These are phyloP conservation scores for Penicillium waksmanii DNA, from an alignment of 495 filamentous ascomycete species.

Conservation along the genomic window DNA sequence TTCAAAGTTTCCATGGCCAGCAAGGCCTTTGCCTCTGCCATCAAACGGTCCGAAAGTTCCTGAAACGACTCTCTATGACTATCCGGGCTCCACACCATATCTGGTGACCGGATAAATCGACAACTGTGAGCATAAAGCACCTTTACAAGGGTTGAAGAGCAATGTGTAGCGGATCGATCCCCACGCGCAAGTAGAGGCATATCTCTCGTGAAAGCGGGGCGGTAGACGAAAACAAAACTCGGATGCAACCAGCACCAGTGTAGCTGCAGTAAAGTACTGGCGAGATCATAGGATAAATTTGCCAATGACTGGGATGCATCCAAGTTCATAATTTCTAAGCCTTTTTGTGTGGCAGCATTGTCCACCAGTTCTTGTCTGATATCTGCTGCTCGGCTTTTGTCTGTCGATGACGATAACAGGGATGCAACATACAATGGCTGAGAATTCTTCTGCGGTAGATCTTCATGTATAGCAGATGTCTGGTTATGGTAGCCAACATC, in stretches of 20 bases:
- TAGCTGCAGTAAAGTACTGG: constrained; percentile 18
- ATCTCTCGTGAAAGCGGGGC: constrained; percentile 29
- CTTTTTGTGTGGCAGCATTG: constrained; percentile 10
- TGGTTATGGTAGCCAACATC: constrained; percentile 18
- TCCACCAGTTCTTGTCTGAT: constrained; percentile 6
- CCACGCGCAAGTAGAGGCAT: constrained; percentile 6
- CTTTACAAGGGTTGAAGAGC: constrained; percentile 16
- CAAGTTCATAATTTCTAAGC: constrained; percentile 6
- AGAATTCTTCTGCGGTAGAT: constrained; percentile 4
- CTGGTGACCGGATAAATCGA: constrained; percentile 17
- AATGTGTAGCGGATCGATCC: constrained; percentile 8
- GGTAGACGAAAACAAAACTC: constrained; percentile 32
- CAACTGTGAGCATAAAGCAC: constrained; percentile 17
- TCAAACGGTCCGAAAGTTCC: constrained; percentile 13
- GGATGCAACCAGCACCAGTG: constrained; percentile 35
- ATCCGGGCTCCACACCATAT: constrained; percentile 6
- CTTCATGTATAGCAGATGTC: constrained; percentile 21
- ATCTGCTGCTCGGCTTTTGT: not conserved
- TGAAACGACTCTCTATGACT: constrained; percentile 6
- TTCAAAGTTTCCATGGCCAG: constrained; percentile 20
- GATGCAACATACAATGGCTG: not conserved
- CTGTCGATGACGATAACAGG: not conserved
- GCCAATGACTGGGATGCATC: constrained; percentile 6
- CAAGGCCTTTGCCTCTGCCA: constrained; percentile 14
- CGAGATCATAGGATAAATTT: constrained; percentile 12